Base-by-base conservation (phyloP, 1,284 basidiomycete genomes). In the Ceratobasidium sp. region DNA sequence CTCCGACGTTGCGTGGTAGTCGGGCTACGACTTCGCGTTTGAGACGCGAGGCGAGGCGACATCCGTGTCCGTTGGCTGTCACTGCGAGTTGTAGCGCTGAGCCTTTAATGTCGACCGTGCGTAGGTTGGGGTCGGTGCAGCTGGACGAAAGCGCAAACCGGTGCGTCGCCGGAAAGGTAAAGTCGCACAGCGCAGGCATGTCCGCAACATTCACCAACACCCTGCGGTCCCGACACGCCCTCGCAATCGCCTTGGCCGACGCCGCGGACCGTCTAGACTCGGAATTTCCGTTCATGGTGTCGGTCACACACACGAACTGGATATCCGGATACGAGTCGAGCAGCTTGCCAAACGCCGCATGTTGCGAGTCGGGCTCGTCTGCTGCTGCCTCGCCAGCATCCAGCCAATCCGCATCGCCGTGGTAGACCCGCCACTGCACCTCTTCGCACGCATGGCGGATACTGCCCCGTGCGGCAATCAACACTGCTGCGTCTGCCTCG, bases 21-120 rank as follows among this genome's bases (percentile, higher is more conserved):
- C 84, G 84, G 0, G 89, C 82, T 1, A 96, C 88, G 55, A 98
- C 87, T 45, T 98, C 94, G 29, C 96, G 82, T 49, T 88, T 86
- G 42, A 99, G 81, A 10, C 96, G 84, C 1, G 88, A 86, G 0
- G 91, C 91, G 2, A 99, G 82, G 13, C 96, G 82, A 76, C 96
- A 98, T 0, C 96, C 96, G 70, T 91, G 86, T 0, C 94, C 94
- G 74, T 97, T 98, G 1, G 96, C 96, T 0, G 94, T 93, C 0
- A 98, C 86, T 0, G 91, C 93, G 12, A 99, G 80, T 76, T 98
- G 94, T 0, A 98, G 81, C 1, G 90, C 80, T 0, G 86, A 85
- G 80, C 68, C 56, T 22, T 54, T 52, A n/a, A 62, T 40, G 38
- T 58, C 52, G 38, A 52, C 65, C 7, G 58, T 70, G 45, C 35